Conservation (phyloP, 768 basidiomycete genomes). For the Collybia mongolica region DNA sequence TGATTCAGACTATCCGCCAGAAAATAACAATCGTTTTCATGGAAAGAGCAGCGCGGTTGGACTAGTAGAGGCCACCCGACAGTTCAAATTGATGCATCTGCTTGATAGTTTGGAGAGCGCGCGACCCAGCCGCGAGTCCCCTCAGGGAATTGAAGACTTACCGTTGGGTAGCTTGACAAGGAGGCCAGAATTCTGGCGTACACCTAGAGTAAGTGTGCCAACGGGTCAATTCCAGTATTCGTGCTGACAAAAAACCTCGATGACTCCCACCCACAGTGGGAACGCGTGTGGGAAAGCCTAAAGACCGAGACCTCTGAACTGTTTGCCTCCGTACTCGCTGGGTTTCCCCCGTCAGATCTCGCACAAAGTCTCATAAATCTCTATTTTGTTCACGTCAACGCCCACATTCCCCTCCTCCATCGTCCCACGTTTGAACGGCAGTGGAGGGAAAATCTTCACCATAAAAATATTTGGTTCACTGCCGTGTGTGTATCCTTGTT, state of each 20-base stretch:
- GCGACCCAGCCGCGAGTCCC: constrained; percentile 10
- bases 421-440: constrained; percentile 66
- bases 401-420: constrained; percentile 67
- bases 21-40: constrained; percentile 54
- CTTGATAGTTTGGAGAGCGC: constrained; percentile 27
- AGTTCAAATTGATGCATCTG: constrained; percentile 51
- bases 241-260: constrained; percentile 1
- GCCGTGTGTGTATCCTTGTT: constrained; percentile 62
- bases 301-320: constrained; percentile 27
- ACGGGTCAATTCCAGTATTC: neutral
- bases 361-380: constrained; percentile 56
- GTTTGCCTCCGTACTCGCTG: constrained; percentile 31
- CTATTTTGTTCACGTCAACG: constrained; percentile 66
- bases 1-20: constrained; percentile 15
- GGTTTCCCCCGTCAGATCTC: constrained; percentile 68
- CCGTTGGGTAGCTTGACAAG: constrained; percentile 19
- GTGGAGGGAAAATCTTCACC: constrained; percentile 52
- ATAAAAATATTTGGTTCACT: constrained; percentile 57
- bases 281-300: constrained; percentile 50
- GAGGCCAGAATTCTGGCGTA: constrained; percentile 56
- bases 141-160: constrained; percentile 8
- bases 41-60: constrained; percentile 59
- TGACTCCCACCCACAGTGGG: constrained; percentile 45
- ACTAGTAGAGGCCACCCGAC: constrained; percentile 52
- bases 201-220: constrained; percentile 46